Percentiles rank a stretch among this genome's conserved stretches.
Evolutionary conservation across 331 rosid genomes (phyloP).

Genomic region (Quercus lobata): DNA sequence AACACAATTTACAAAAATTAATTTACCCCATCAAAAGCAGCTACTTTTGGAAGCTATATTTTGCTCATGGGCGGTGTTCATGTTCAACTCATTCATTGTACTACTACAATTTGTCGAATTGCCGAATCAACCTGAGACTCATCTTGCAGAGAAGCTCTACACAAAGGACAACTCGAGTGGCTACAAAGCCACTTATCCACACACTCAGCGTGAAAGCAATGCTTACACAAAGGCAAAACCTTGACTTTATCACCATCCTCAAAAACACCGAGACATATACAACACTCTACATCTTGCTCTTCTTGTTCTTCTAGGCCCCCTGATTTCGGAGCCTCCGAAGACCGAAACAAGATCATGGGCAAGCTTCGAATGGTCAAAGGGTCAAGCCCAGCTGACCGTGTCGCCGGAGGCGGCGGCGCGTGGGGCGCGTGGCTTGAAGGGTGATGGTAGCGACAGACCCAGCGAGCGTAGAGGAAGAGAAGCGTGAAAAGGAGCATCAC

Average conservation of each 20-base stretch:
- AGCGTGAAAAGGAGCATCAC: conserved; percentile 48
- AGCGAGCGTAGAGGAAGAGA: conserved; percentile 66
- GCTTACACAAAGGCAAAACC: conserved; percentile 53
- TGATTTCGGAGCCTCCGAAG: conserved; percentile 14
- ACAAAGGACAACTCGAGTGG: conserved; percentile 69
- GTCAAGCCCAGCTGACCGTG: conserved; percentile 46
- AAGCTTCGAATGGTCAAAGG: conserved; percentile 30
- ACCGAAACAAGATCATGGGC: conserved; percentile 50
- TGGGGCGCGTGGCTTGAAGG: conserved; percentile 8
- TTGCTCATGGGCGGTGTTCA: too few relatives aligned
- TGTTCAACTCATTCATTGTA: background rate
- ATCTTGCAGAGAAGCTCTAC: conserved; percentile 53
- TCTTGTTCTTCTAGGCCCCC: background rate
- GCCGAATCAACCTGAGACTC: conserved; percentile 15
- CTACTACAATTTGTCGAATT: background rate
- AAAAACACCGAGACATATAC: conserved; percentile 69
- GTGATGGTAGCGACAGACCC: conserved; percentile 59
- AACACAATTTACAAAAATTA: background rate
- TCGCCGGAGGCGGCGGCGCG: conserved; percentile 18
- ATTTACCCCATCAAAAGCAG: background rate
- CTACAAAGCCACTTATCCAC: conserved; percentile 58
- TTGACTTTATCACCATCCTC: conserved; percentile 52
- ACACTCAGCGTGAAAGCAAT: conserved; percentile 70
- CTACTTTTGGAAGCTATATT: background rate
- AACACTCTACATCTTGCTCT: conserved; percentile 48